These are phyloP conservation scores for Funneliformis caledonium DNA, from an alignment of 371 early-diverging fungal species.

Conservation along the genomic window DNA sequence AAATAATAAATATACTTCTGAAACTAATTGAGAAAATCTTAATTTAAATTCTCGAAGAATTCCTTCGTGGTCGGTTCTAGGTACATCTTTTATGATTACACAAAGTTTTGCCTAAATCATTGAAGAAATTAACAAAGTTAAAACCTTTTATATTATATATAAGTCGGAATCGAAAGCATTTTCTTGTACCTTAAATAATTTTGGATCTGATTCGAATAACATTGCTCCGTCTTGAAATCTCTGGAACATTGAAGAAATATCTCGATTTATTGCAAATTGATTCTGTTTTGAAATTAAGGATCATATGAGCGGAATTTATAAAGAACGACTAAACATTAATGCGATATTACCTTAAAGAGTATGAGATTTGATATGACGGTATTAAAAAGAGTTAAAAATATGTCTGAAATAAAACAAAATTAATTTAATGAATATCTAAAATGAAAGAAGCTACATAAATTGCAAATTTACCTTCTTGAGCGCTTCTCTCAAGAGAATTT, in stretches of 20 bases:
- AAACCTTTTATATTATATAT: too few species aligned
- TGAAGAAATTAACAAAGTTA: too few species aligned
- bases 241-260: slow-evolving; percentile 36
- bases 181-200: too few species aligned
- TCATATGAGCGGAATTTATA: too few species aligned
- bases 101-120: too few species aligned
- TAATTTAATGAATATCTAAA: neutral
- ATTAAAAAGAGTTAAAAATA: slow-evolving; percentile 5
- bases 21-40: too few species aligned
- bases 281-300: neutral
- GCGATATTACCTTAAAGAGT: slow-evolving; percentile 7
- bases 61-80: too few species aligned
- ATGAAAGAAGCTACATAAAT: too few species aligned
- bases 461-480: neutral
- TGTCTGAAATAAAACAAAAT: neutral
- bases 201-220: neutral
- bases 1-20: too few species aligned
- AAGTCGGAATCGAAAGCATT: too few species aligned
- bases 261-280: slow-evolving; percentile 26
- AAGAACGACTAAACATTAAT: neutral
- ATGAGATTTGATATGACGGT: neutral
- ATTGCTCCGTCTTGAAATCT: slow-evolving; percentile 35
- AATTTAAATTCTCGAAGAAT: too few species aligned
- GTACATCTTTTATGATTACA: too few species aligned
- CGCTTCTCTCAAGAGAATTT: neutral